A percentile compares a stretch with the other conserved stretches of the same genome.
phyloP scores from a whole-genome alignment of 2,329 filamentous ascomycete species.

The Aspergillus caelatus region DNA sequence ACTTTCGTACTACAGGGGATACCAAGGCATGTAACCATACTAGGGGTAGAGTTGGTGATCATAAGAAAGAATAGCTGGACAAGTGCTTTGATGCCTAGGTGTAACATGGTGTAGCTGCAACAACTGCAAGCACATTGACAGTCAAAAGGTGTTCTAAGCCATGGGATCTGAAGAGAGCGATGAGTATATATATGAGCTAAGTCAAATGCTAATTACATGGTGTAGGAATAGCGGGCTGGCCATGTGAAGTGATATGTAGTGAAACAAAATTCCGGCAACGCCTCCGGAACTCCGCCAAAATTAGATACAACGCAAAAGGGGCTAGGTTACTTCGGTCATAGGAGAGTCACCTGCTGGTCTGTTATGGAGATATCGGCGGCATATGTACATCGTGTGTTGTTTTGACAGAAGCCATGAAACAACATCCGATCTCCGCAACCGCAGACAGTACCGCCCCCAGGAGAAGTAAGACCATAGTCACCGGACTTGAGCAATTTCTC shows the following conservation, averaged over 20 bases:
- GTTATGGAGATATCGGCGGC: constrained; percentile 28
- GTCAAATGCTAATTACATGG: background rate
- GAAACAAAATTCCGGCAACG: background rate
- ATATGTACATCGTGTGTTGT: constrained; percentile 33
- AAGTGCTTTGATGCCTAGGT: background rate
- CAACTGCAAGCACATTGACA: background rate
- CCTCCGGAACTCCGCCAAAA: background rate
- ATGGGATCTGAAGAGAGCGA: background rate
- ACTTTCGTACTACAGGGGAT: background rate
- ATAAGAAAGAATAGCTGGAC: background rate
- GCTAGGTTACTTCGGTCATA: background rate
- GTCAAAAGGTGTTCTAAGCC: background rate
- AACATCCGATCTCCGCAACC: constrained; percentile 36
- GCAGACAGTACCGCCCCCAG: constrained; percentile 37
- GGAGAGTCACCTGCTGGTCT: constrained; percentile 20
- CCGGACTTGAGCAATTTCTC: constrained; percentile 39
- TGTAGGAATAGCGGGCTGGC: background rate
- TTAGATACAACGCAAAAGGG: background rate
- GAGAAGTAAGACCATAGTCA: constrained; percentile 32
- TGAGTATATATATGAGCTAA: background rate
- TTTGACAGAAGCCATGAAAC: constrained; percentile 36
- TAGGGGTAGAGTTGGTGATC: background rate
- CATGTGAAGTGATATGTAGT: background rate
- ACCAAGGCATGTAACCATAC: background rate
- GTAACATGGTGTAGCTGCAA: background rate